Conservation (phyloP, 257 asterid species). For the Fraxinus excelsior region DNA sequence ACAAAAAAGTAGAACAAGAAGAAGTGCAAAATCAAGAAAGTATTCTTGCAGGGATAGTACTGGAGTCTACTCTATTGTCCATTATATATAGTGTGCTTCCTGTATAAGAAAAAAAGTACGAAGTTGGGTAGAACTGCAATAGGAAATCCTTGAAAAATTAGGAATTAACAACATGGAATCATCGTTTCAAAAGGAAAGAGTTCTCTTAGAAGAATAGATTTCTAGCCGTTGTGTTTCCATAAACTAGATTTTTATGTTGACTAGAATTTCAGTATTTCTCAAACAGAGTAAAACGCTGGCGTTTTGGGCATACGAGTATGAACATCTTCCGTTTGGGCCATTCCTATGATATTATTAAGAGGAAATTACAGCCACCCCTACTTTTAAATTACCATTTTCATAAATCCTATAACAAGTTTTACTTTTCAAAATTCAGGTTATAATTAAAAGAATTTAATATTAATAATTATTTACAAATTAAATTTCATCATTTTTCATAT, state of each 20-base stretch:
- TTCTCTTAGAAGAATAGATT: not conserved
- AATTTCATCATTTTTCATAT: no score
- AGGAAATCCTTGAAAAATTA: not conserved
- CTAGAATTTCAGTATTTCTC: not conserved
- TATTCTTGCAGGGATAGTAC: not conserved
- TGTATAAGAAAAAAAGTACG: not conserved
- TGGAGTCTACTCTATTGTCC: not conserved
- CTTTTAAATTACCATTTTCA: no score
- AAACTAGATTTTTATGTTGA: not conserved
- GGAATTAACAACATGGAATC: not conserved
- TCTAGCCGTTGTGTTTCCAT: not conserved
- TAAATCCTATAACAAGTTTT: no score
- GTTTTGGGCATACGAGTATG: no score
- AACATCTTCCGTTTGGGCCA: no score
- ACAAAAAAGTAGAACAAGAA: not conserved
- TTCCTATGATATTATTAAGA: no score
- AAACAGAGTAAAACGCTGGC: not conserved
- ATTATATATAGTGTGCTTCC: not conserved
- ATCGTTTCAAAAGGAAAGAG: not conserved
- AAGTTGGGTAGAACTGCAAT: not conserved
- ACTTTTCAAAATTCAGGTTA: no score
- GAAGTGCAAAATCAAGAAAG: not conserved
- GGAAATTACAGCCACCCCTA: no score
- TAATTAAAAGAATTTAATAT: no score
- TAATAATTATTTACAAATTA: no score